Evolutionary conservation across 176 grass and related monocot genomes (phyloP).

Genomic region (Triticum turgidum): DNA sequence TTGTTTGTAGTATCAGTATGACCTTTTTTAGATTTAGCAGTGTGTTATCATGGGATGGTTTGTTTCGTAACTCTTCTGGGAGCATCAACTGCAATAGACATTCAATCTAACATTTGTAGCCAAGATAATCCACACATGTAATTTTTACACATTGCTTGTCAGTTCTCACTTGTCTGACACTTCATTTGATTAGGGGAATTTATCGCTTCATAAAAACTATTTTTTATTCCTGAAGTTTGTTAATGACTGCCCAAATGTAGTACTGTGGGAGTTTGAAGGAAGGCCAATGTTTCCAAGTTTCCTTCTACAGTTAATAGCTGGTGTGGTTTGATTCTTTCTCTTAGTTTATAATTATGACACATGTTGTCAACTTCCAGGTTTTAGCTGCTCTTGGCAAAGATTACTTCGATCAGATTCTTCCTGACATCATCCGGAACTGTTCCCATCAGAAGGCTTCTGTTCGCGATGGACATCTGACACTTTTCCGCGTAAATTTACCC

Average conservation of each 20-base stretch:
- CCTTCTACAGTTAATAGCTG: neutral
- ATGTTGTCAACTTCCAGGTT: slow-evolving; percentile 64
- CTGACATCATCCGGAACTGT: slow-evolving; percentile 92
- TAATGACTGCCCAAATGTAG: slow-evolving; percentile 11
- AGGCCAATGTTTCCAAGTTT: neutral
- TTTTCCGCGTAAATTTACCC: slow-evolving; percentile 66
- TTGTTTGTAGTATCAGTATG: neutral
- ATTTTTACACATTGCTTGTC: neutral
- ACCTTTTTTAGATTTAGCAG: neutral
- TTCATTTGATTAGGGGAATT: neutral
- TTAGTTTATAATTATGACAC: slow-evolving; percentile 10
- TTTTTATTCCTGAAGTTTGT: slow-evolving; percentile 7
- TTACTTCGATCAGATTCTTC: slow-evolving; percentile 91
- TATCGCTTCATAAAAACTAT: neutral
- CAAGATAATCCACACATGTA: neutral
- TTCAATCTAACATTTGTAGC: slow-evolving; percentile 11
- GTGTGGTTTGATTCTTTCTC: neutral
- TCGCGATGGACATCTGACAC: slow-evolving; percentile 93
- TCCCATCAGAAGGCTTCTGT: slow-evolving; percentile 94
- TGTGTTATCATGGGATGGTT: slow-evolving; percentile 8
- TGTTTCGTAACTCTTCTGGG: slow-evolving; percentile 1
- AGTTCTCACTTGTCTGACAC: slow-evolving; percentile 20
- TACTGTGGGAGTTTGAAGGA: neutral
- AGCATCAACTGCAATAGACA: neutral
- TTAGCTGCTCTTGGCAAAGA: slow-evolving; percentile 93